Evolutionary conservation across 257 asterid genomes (phyloP).

Genomic region (Leptodermis oblonga): DNA sequence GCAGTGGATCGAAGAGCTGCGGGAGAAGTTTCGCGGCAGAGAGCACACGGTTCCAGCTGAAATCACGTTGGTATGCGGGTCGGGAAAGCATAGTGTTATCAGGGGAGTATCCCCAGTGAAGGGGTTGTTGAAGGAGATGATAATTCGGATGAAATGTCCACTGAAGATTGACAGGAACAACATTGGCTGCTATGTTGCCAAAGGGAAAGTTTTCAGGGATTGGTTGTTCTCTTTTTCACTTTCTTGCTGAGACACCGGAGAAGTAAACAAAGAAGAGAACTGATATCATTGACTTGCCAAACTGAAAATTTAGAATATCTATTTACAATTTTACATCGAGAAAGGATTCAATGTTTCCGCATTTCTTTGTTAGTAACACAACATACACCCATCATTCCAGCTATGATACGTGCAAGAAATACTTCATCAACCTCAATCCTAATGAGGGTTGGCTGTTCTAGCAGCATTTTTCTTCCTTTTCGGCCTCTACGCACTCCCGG

Average conservation of each 20-base stretch:
- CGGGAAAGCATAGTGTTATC: slow-evolving; percentile 64
- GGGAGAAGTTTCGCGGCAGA: slow-evolving; percentile 28
- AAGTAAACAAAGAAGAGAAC: not conserved
- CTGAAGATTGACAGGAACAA: slow-evolving; percentile 72
- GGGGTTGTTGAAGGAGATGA: slow-evolving; percentile 53
- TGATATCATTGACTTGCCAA: not conserved
- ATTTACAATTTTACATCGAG: not conserved
- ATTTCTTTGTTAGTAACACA: too few species aligned
- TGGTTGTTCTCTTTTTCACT: slow-evolving; percentile 47
- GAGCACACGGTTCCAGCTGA: slow-evolving; percentile 38
- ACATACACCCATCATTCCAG: too few species aligned
- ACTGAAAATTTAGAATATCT: not conserved
- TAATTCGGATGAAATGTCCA: slow-evolving; percentile 54
- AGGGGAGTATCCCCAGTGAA: slow-evolving; percentile 79
- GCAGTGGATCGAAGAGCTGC: slow-evolving; percentile 65
- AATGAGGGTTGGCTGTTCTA: too few species aligned
- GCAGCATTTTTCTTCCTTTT: not conserved
- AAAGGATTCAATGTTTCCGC: not conserved
- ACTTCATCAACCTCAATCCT: too few species aligned
- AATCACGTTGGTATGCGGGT: slow-evolving; percentile 65
- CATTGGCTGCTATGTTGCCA: slow-evolving; percentile 66
- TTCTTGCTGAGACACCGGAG: too few species aligned
- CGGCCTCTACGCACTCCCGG: too few species aligned
- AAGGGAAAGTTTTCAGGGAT: slow-evolving; percentile 60
- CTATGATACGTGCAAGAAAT: too few species aligned